Conservation (phyloP, 2,329 filamentous ascomycete species). For the Salinomyces thailandicus region DNA sequence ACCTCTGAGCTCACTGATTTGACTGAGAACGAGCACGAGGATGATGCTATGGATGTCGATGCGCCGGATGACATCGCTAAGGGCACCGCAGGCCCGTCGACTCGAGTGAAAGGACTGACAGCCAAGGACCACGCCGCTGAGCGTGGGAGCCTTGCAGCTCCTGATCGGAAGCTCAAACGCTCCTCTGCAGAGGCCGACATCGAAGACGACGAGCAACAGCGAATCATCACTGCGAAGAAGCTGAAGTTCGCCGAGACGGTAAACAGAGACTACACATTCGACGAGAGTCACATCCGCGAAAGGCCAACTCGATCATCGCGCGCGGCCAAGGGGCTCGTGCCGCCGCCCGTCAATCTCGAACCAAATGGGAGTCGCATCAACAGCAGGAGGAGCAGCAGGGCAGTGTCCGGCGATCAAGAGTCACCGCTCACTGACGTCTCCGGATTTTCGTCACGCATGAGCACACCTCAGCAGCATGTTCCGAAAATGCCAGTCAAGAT, state of each 20-base stretch:
- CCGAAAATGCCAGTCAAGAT: conserved; percentile 12
- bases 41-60: conserved; percentile 17
- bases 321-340: conserved; percentile 12
- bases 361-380: conserved; percentile 14
- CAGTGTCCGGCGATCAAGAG: conserved; percentile 18
- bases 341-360: conserved; percentile 14
- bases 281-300: conserved; percentile 24
- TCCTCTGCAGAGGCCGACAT: conserved; percentile 26
- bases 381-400: conserved; percentile 16
- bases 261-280: conserved; percentile 18
- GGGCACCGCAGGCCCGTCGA: conserved; percentile 6
- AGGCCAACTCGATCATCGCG: conserved; percentile 11
- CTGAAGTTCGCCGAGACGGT: conserved; percentile 22
- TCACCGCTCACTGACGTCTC: conserved; percentile 27
- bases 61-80: conserved; percentile 8
- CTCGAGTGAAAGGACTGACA: conserved; percentile 12
- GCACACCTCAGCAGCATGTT: conserved; percentile 17
- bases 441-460: conserved; percentile 19
- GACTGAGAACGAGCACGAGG: conserved; percentile 20
- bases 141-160: conserved; percentile 18
- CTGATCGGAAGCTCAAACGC: conserved; percentile 22
- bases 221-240: conserved; percentile 23
- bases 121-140: conserved; percentile 21
- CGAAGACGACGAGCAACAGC: conserved; percentile 19
- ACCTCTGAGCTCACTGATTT: conserved; percentile 27